Base-by-base conservation (phyloP, 768 basidiomycete genomes). In the Sporobolomyces roseus region DNA sequence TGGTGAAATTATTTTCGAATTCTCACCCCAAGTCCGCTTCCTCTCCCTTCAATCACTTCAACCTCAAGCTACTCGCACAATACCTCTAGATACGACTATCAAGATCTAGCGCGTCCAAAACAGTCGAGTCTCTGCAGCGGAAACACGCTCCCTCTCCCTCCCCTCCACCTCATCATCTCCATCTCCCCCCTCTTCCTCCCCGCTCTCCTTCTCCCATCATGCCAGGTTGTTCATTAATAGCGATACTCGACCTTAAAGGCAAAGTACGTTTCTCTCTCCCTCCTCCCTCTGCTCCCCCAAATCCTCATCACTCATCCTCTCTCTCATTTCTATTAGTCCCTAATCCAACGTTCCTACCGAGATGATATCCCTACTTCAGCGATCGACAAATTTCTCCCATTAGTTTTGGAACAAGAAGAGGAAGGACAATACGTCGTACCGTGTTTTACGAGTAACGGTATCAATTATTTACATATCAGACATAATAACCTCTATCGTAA, bases 391-490 rank as follows among this genome's bases (percentile, higher is more conserved):
- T 98, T 99, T 78, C 83, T 98, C 41, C 94, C 94, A 0, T 84
- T 96, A 33, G 81, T 97, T 30, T 85, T 97, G 41, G 94, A 99
- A 33, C 87, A 96, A 77, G 94, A 99, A 79, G 94, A 99, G 81
- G 96, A 99, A 66, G 91, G 91, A 41, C 88, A 92, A 74, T 92
- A 92, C 75, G 88, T 97, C 32, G 93, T 91, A 9, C 96, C 96
- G 1, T 98, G 94, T 80, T 91, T 99, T 82, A 90, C 93, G 5
- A 87, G 85, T 72, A 89, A 93, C 75, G 94, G 94, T 19, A 82
- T 98, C 81, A 98, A 98, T 79, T 99, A 93, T 81, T 89, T 97
- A 88, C 93, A 99, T 78, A 97, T 99, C 77, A 85, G 94, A 33
- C 94, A 98, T 79, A 94, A 91, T 52, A 99, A 99, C 80, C 83